Percentiles rank a stretch among this genome's conserved stretches.
Evolutionary conservation across 192 early-diverging fungal species (phyloP).

Genomic region (Coemansia sp.): DNA sequence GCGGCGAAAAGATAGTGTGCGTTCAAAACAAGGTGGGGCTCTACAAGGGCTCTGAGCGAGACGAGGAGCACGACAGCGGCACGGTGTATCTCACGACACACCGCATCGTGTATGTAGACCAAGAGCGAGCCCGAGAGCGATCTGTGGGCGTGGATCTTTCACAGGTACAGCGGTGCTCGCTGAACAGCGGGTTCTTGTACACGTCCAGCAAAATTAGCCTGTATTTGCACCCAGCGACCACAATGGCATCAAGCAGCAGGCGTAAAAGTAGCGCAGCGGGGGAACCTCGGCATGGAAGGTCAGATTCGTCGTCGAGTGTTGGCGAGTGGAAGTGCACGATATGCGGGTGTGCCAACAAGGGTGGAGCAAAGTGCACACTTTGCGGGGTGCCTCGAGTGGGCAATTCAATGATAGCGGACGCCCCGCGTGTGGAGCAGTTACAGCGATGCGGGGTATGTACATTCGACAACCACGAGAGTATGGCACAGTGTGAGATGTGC

Average conservation of each 20-base stretch:
- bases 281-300: not conserved
- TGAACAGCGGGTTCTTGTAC: conserved; percentile 48
- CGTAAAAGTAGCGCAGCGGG: not conserved
- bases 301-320: not conserved
- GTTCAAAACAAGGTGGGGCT: conserved; percentile 50
- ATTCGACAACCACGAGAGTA: conserved; percentile 81
- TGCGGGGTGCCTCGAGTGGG: conserved; percentile 42
- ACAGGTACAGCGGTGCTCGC: conserved; percentile 35
- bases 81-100: conserved; percentile 71
- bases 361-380: conserved; percentile 34
- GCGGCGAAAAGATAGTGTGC: conserved; percentile 42
- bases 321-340: conserved; percentile 46
- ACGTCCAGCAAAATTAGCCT: conserved; percentile 42
- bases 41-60: conserved; percentile 39
- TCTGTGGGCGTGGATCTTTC: conserved; percentile 59
- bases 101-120: conserved; percentile 80
- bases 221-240: conserved; percentile 2
- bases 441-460: conserved; percentile 77
- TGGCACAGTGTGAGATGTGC: conserved; percentile 85
- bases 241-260: not conserved
- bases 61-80: conserved; percentile 69
- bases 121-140: conserved; percentile 52
- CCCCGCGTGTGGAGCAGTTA: conserved; percentile 5
- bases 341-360: conserved; percentile 41
- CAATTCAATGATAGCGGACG: not conserved